phyloP scores from a whole-genome alignment of 305 asterid genomes.

The Fraxinus ornus region DNA sequence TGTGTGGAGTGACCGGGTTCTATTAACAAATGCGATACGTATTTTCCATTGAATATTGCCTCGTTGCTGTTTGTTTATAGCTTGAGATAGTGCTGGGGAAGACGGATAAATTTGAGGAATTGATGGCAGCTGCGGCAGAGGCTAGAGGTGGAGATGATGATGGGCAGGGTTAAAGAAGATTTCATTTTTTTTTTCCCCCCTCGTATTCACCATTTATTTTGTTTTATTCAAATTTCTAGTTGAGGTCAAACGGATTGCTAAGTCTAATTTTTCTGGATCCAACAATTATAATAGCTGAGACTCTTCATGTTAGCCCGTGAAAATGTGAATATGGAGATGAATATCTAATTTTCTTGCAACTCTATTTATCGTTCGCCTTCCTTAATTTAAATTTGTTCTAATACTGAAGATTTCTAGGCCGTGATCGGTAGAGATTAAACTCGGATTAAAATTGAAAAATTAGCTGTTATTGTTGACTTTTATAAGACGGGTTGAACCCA shows the following conservation, averaged over 20 bases:
- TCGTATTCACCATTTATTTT: neutral
- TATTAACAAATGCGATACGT: neutral
- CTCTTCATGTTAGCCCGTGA: neutral
- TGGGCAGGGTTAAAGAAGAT: slow-evolving; percentile 26
- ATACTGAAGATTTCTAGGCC: neutral
- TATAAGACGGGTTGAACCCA: no score
- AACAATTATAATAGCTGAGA: neutral
- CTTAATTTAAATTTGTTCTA: neutral
- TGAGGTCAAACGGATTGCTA: neutral
- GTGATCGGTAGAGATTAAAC: no score
- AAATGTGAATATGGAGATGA: neutral
- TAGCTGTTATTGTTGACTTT: no score
- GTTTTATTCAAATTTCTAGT: neutral
- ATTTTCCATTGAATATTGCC: neutral
- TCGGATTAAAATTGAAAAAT: no score
- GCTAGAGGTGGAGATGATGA: slow-evolving; percentile 43
- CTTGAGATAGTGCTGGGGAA: slow-evolving; percentile 68
- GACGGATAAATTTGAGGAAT: slow-evolving; percentile 68
- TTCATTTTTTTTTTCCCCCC: no score
- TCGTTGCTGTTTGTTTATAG: slow-evolving; percentile 26
- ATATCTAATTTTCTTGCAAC: neutral
- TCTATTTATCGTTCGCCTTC: neutral
- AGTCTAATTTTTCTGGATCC: neutral
- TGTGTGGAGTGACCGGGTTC: neutral
- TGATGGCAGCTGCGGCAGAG: slow-evolving; percentile 80